Evolutionary conservation across 306 rosid species (phyloP).

Genomic region (Acmispon strigosus): DNA sequence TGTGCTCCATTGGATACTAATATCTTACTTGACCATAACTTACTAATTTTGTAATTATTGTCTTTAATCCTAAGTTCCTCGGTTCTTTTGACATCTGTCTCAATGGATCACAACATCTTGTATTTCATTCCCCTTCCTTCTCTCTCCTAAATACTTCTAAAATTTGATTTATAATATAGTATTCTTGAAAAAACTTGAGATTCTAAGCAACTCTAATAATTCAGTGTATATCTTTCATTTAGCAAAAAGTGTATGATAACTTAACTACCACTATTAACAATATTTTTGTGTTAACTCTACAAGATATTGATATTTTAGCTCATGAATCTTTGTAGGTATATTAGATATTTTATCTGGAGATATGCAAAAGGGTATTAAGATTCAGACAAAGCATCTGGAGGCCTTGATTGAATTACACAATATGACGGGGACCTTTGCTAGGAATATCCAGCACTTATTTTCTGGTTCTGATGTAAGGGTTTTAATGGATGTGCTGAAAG

Average conservation of each 20-base stretch:
- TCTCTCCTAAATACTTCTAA: background rate
- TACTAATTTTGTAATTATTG: background rate
- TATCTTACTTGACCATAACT: background rate
- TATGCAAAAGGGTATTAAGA: constrained; percentile 93
- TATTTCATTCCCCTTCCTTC: background rate
- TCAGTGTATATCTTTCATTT: background rate
- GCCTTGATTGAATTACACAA: constrained; percentile 88
- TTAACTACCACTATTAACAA: background rate
- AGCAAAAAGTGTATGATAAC: background rate
- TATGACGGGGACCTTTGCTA: constrained; percentile 86
- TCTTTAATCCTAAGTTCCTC: background rate
- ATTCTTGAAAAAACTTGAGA: background rate
- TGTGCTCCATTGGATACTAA: background rate
- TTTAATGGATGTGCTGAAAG: constrained; percentile 73
- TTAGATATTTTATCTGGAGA: constrained; percentile 85
- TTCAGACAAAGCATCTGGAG: constrained; percentile 86
- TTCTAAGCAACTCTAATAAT: background rate
- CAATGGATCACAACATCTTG: background rate
- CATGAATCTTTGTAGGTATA: constrained; percentile 50
- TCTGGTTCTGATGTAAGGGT: constrained; percentile 67
- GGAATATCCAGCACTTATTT: constrained; percentile 93
- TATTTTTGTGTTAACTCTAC: background rate
- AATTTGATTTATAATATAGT: background rate
- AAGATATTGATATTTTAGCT: constrained; percentile 20
- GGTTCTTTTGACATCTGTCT: constrained; percentile 6